These are phyloP conservation scores for Microbotryum scabiosae DNA, from an alignment of 1,284 basidiomycete genomes.

Conservation along the genomic window DNA sequence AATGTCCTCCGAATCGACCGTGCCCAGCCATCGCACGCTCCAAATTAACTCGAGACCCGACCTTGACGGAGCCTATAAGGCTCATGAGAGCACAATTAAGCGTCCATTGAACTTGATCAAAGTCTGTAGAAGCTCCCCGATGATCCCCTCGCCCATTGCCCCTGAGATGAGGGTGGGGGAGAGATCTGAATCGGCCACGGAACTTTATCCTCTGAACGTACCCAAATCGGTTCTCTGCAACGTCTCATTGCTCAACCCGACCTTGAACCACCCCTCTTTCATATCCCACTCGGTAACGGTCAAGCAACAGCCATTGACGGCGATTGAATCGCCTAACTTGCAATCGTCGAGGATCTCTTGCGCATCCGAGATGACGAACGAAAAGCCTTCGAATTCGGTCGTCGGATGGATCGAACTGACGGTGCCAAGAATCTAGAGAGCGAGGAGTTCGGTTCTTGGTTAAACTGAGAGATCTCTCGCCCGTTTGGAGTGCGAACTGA, in stretches of 20 bases:
- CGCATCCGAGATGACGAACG: conserved; percentile 67
- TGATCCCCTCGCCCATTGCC: too few relatives aligned
- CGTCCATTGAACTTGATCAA: not conserved
- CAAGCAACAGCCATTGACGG: conserved; percentile 72
- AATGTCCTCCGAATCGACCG: conserved; percentile 89
- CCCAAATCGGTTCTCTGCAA: conserved; percentile 83
- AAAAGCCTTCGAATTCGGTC: conserved; percentile 56
- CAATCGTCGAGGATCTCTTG: conserved; percentile 79
- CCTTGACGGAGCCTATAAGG: conserved; percentile 58
- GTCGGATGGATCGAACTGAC: conserved; percentile 51
- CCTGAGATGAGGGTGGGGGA: not conserved
- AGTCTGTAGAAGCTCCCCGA: too few relatives aligned
- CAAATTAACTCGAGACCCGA: conserved; percentile 78
- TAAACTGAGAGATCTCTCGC: conserved; percentile 42
- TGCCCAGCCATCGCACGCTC: conserved; percentile 92
- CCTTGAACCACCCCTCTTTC: conserved; percentile 70
- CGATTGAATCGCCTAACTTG: conserved; percentile 88
- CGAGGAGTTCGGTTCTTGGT: not conserved
- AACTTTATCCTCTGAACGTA: conserved; percentile 39
- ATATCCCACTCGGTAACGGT: conserved; percentile 79
- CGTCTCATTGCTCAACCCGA: conserved; percentile 76
- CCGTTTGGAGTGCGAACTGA: not conserved
- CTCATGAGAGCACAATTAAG: not conserved
- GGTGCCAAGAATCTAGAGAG: conserved; percentile 58
- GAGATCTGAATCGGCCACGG: conserved; percentile 4